These are phyloP conservation scores for Hymenoscyphus fructigenus DNA, from an alignment of 2,329 filamentous ascomycete species.

Conservation along the genomic window DNA sequence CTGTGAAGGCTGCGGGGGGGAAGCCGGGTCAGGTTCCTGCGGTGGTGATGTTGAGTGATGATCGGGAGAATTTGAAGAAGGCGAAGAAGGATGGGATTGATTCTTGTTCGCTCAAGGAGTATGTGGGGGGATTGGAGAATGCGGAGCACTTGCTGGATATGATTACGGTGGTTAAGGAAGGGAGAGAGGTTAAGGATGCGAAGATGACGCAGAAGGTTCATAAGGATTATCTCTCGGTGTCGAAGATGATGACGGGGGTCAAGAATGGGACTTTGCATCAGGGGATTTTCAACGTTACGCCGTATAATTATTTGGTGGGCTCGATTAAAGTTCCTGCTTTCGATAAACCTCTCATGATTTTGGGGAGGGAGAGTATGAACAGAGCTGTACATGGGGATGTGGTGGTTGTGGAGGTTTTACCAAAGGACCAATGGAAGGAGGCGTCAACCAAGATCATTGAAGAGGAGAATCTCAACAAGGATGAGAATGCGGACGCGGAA, in stretches of 20 bases:
- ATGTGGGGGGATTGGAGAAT: slow-evolving; percentile 81
- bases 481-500: slow-evolving; percentile 89
- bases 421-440: slow-evolving; percentile 94
- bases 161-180: slow-evolving; percentile 78
- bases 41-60: slow-evolving; percentile 92
- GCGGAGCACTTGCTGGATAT: slow-evolving; percentile 86
- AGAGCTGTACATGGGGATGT: slow-evolving; percentile 87
- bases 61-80: slow-evolving; percentile 82
- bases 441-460: slow-evolving; percentile 95
- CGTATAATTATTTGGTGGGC: slow-evolving; percentile 96
- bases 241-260: slow-evolving; percentile 90
- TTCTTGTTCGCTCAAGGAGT: slow-evolving; percentile 68
- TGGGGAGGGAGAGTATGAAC: slow-evolving; percentile 96
- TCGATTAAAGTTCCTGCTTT: slow-evolving; percentile 89
- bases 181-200: slow-evolving; percentile 61
- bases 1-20: slow-evolving; percentile 53
- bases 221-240: slow-evolving; percentile 83
- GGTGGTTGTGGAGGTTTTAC: slow-evolving; percentile 89
- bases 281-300: slow-evolving; percentile 92
- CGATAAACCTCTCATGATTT: slow-evolving; percentile 80
- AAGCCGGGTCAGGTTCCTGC: slow-evolving; percentile 61
- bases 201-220: slow-evolving; percentile 72
- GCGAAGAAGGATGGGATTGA: slow-evolving; percentile 73
- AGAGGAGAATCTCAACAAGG: slow-evolving; percentile 85
- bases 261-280: slow-evolving; percentile 89